Base-by-base conservation (phyloP, 805 yeast genomes). In the Metschnikowia proteae region DNA sequence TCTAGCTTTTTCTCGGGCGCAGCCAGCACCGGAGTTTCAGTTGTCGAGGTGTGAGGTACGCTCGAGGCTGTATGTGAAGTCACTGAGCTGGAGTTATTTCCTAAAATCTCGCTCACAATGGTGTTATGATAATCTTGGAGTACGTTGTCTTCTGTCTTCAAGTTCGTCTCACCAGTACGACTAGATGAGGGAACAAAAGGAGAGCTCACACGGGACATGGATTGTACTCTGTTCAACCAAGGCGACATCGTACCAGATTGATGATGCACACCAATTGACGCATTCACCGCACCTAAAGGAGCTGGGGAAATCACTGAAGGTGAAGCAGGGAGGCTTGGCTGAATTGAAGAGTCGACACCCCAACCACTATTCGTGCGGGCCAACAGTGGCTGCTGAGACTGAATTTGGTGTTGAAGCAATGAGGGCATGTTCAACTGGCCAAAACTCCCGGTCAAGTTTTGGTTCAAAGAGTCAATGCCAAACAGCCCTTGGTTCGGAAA, bases 181-280 rank as follows among this genome's bases (percentile, higher is more conserved):
- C 52, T 42, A 4, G 58, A 40, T 4, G 45, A 32, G 25, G 72
- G 66, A 30, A 66, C 65, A 53, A 72, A 73, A 3, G 78, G 78
- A 5, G 76, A 71, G 47, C 61, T 65, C 22, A 65, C 73, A 25
- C 77, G 59, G 3, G 75, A 69, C 49, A 52, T 63, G 5, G 67
- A 55, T 44, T 63, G 71, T 10, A 62, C 60, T 9, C 67, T 62
- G 6, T 70, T 53, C 33, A 64, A 46, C 78, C 76, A 73, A 4
- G 77, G 77, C 4, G 76, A 72, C 43, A 70, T 57, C 4, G 75
- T 74, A 13, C 73, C 60, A 3, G 73, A 68, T 51, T 68, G 75
- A 23, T 40, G 43, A 8, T 32, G 43, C 43, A 40, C 36, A 35
- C 56, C 52, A 41, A 67, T 49, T 1, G 44, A 45, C 4, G 45